phyloP scores from a whole-genome alignment of 805 yeast genomes.

The Candida sanyiensis region DNA sequence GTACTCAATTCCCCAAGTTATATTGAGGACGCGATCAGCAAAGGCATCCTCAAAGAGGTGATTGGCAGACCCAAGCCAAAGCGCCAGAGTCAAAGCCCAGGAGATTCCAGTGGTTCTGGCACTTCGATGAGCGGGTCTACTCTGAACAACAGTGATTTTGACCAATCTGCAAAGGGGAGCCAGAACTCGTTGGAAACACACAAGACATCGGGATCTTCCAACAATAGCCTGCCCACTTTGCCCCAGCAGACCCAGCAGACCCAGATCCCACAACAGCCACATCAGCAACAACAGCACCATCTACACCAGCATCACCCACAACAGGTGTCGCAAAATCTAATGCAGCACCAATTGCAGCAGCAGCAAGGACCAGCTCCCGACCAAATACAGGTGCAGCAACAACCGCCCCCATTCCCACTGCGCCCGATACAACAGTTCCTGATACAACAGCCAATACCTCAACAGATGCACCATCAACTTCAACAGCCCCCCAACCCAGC shows the following conservation, averaged over 20 bases:
- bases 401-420: too few relatives aligned
- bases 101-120: slow-evolving; percentile 8
- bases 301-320: slow-evolving; percentile 2
- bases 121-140: slow-evolving; percentile 7
- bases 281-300: slow-evolving; percentile 4
- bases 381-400: too few relatives aligned
- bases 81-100: slow-evolving; percentile 9
- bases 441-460: slow-evolving; percentile 8
- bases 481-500: too few relatives aligned
- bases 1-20: slow-evolving; percentile 18
- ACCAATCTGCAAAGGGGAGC: background rate
- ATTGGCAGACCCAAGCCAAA: slow-evolving; percentile 12
- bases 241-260: slow-evolving; percentile 12
- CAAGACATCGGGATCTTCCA: too few relatives aligned
- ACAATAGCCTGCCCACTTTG: too few relatives aligned
- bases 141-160: background rate
- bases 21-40: slow-evolving; percentile 22
- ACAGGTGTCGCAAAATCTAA: slow-evolving; percentile 6
- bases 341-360: too few relatives aligned
- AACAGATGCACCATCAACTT: slow-evolving; percentile 7
- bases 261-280: slow-evolving; percentile 10
- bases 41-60: slow-evolving; percentile 18
- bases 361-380: too few relatives aligned
- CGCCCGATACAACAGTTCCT: slow-evolving; percentile 13
- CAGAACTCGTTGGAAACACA: too few relatives aligned